These are phyloP conservation scores for Boletus insuetus DNA, from an alignment of 768 basidiomycete genomes.

Conservation along the genomic window DNA sequence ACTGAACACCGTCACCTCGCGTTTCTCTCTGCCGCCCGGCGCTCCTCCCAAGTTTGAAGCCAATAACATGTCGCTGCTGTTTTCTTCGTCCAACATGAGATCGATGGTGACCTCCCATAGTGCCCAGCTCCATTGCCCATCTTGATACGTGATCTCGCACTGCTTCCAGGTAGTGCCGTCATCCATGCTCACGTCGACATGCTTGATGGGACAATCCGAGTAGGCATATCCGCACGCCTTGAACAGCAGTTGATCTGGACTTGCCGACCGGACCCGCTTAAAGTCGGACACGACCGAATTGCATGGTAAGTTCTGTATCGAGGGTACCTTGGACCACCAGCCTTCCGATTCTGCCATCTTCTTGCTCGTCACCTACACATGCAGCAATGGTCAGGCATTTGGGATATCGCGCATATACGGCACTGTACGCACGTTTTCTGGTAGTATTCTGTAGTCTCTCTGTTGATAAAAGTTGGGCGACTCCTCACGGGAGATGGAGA, in stretches of 20 bases:
- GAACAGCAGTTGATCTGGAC: constrained; percentile 24
- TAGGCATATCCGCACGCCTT: constrained; percentile 57
- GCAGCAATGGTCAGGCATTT: background rate
- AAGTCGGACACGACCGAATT: constrained; percentile 55
- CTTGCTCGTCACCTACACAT: constrained; percentile 24
- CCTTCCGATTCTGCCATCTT: constrained; percentile 22
- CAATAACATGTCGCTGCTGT: constrained; percentile 10
- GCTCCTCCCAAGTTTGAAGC: constrained; percentile 2
- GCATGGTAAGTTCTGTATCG: constrained; percentile 56
- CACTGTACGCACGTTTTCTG: constrained; percentile 40
- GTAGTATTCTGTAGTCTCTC: constrained; percentile 65
- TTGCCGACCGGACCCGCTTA: constrained; percentile 3
- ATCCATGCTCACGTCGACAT: constrained; percentile 53
- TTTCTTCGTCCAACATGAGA: constrained; percentile 23
- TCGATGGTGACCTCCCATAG: constrained; percentile 58
- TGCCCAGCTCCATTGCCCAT: constrained; percentile 73
- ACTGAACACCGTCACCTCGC: constrained; percentile 33
- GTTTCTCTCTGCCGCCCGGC: constrained; percentile 8
- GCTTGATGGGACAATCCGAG: constrained; percentile 43
- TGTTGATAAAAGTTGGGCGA: constrained; percentile 72
- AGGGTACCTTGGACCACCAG: constrained; percentile 55
- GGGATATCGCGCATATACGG: background rate
- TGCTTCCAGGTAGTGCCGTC: constrained; percentile 49
- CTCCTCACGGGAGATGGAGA: constrained; percentile 50
- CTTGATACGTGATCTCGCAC: constrained; percentile 54